Conservation (phyloP, 495 filamentous ascomycete genomes). For the Penicillium argentinense region DNA sequence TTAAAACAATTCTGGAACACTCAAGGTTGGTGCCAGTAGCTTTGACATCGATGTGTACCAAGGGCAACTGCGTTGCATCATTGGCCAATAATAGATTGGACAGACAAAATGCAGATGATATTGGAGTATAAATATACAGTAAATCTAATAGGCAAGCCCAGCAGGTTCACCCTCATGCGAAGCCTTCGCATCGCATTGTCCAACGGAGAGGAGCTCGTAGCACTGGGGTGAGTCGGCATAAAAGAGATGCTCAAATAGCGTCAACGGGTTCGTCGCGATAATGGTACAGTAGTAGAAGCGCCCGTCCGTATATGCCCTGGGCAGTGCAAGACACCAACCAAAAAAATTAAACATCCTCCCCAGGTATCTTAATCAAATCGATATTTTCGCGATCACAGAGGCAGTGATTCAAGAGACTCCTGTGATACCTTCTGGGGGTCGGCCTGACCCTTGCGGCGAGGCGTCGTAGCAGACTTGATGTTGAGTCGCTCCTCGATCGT, state of each 20-base stretch:
- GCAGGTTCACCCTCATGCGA: slow-evolving; percentile 18
- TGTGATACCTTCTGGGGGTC: slow-evolving; percentile 20
- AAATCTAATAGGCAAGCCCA: slow-evolving; percentile 30
- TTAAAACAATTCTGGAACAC: too few species aligned
- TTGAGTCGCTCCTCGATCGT: slow-evolving; percentile 36
- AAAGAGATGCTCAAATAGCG: slow-evolving; percentile 18
- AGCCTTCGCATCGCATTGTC: slow-evolving; percentile 4
- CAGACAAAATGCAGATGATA: slow-evolving; percentile 23
- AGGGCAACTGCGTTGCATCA: too few species aligned
- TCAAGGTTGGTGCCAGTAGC: too few species aligned
- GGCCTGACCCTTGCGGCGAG: slow-evolving; percentile 31
- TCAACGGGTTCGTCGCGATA: slow-evolving; percentile 24
- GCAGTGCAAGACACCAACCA: slow-evolving; percentile 6
- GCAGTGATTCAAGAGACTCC: not conserved
- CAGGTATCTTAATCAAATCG: not conserved
- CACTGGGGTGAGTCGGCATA: slow-evolving; percentile 8
- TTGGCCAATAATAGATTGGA: too few species aligned
- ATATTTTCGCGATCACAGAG: too few species aligned
- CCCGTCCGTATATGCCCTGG: slow-evolving; percentile 13
- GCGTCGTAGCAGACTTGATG: slow-evolving; percentile 39
- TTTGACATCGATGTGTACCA: too few species aligned
- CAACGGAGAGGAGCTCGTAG: not conserved
- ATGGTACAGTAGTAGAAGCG: slow-evolving; percentile 36
- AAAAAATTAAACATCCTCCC: not conserved
- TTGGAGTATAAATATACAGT: slow-evolving; percentile 45